Base-by-base conservation (phyloP, 352 stramenopile species). In the Pythium sukuiense region DNA sequence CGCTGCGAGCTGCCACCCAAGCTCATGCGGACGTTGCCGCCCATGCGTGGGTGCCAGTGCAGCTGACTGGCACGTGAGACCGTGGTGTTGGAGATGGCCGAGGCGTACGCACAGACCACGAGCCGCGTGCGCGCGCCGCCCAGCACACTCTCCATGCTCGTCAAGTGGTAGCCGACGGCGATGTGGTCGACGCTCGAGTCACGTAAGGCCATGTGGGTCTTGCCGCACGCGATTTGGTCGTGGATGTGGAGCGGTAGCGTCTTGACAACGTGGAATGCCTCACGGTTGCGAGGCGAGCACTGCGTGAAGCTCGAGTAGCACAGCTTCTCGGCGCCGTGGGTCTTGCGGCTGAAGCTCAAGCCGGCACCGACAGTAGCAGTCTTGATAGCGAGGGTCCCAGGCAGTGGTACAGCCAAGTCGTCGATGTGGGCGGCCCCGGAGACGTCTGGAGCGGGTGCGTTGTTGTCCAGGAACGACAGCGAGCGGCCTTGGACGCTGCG, bases 211-310 rank as follows among this genome's bases (percentile, higher is more conserved):
- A 71, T 39, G 59, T 68, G 63, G 37, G 62, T 64, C 20, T 66
- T 55, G 26, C 61, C 62, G 30, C 59, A 61, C 2, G 69, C 59
- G 37, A 84, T 62, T 37, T 74, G 73, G 37, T 77, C 45, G 66
- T 89, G 84, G 8, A 83, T 70, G 30, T 73, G 58, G 20, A 72
- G 76, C 0, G 80, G 77, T 16, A 92, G 69, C 14, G 84, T 89
- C 61, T 81, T 85, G 74, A 89, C 78, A 18, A 86, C 75, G 66
- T 89, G 83, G 39, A 88, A 81, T 3, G 84, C 81, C 20, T 88
- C 76, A 52, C 86, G 80, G 1, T 59, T 65, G 2, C 63, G 58
- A 16, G 74, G 52, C 12, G 67, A 75, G 20, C 69, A 53, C 46
- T 88, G 80, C 49, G 81, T 84, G 46, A 87, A 88, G 26, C 67